phyloP scores from a whole-genome alignment of 2,329 filamentous ascomycete genomes.

The Whalleya microplaca region DNA sequence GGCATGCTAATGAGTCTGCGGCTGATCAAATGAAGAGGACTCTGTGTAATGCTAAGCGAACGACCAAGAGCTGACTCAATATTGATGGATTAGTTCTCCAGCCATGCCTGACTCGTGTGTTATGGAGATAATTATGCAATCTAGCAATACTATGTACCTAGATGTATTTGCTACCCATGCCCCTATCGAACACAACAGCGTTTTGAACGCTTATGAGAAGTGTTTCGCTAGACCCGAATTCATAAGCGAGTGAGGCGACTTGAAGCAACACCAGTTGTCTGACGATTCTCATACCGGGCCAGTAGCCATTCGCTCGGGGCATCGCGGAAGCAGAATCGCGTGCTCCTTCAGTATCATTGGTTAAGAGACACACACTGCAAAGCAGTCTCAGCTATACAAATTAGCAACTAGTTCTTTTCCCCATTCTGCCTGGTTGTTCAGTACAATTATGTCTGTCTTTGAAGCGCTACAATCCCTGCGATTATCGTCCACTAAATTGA shows the following conservation, averaged over 20 bases:
- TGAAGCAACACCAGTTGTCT: neutral
- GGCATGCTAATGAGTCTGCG: neutral
- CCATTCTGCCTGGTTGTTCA: neutral
- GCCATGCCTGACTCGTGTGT: too few relatives aligned
- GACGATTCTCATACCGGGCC: neutral
- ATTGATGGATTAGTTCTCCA: too few relatives aligned
- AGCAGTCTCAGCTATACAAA: neutral
- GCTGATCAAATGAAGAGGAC: neutral
- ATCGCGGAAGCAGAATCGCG: neutral
- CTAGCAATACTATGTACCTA: neutral
- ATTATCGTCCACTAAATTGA: constrained; percentile 10
- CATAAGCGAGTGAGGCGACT: neutral
- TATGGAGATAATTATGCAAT: neutral
- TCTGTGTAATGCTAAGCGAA: neutral
- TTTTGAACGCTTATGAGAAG: too few relatives aligned
- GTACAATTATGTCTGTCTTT: neutral
- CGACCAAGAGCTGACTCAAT: neutral
- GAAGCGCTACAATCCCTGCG: neutral
- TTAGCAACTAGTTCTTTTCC: neutral
- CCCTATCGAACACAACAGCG: too few relatives aligned
- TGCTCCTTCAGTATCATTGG: neutral
- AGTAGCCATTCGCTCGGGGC: neutral
- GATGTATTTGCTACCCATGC: neutral
- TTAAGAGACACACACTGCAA: neutral
- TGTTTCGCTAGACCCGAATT: too few relatives aligned